These are phyloP conservation scores for Clarireedia paspali DNA, from an alignment of 2,329 filamentous ascomycete species.

Conservation along the genomic window DNA sequence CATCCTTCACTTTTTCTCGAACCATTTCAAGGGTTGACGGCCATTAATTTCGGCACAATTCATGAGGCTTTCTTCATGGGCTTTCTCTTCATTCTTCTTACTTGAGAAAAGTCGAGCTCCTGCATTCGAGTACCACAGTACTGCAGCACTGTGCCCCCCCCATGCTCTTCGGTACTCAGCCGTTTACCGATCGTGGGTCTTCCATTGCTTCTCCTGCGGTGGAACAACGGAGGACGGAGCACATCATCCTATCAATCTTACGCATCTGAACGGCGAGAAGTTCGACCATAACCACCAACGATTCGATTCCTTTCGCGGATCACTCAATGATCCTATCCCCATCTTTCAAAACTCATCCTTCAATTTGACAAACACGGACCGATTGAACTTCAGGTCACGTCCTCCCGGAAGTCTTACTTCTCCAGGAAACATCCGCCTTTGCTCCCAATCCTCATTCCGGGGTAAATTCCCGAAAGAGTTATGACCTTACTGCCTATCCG, in stretches of 20 bases:
- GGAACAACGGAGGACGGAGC: neutral
- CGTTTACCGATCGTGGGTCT: neutral
- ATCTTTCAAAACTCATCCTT: neutral
- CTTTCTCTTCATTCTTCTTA: too few relatives aligned
- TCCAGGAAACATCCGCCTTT: conserved; percentile 13
- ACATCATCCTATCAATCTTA: neutral
- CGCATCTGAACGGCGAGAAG: too few relatives aligned
- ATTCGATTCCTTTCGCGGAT: neutral
- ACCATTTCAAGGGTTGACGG: neutral
- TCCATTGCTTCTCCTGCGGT: neutral
- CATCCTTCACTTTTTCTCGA: neutral
- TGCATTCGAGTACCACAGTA: neutral
- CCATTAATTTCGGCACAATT: neutral
- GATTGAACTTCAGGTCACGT: neutral
- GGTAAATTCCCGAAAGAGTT: conserved; percentile 7
- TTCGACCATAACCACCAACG: too few relatives aligned
- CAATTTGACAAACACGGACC: neutral
- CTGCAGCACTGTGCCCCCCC: neutral
- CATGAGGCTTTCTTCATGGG: too few relatives aligned
- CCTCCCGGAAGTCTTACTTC: conserved; percentile 7
- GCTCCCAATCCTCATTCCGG: conserved; percentile 14
- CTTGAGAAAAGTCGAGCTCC: neutral
- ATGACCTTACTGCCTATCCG: neutral
- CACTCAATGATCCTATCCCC: neutral
- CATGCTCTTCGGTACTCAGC: neutral